phyloP scores from a whole-genome alignment of 345 rosid genomes.

The Isatis tinctoria region DNA sequence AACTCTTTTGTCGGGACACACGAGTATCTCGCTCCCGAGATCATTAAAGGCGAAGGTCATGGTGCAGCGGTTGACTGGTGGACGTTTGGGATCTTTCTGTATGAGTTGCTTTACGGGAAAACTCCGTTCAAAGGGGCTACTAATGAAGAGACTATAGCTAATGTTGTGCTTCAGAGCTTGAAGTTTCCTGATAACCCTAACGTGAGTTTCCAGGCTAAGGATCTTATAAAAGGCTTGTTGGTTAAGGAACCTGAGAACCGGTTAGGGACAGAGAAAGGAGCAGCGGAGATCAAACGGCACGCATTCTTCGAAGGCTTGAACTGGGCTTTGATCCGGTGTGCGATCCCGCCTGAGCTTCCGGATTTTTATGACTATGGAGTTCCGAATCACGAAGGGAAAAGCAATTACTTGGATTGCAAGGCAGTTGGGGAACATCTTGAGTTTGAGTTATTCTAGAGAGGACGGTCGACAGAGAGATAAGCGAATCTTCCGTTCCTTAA shows the following conservation, averaged over 20 bases:
- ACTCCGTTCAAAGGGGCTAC: constrained; percentile 87
- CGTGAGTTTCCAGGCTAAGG: constrained; percentile 85
- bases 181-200: constrained; percentile 73
- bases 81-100: constrained; percentile 89
- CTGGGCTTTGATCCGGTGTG: constrained; percentile 94
- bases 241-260: constrained; percentile 88
- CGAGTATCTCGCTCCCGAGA: constrained; percentile 93
- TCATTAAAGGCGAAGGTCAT: constrained; percentile 96
- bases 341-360: constrained; percentile 80
- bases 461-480: not conserved
- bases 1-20: constrained; percentile 98
- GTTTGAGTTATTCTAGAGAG: constrained; percentile 72
- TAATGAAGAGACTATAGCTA: constrained; percentile 83
- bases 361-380: constrained; percentile 57
- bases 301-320: constrained; percentile 87
- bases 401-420: constrained; percentile 63
- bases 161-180: constrained; percentile 71
- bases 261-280: constrained; percentile 78
- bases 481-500: not conserved
- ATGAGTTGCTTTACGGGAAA: constrained; percentile 75
- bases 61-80: constrained; percentile 99
- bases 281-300: constrained; percentile 92
- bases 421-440: constrained; percentile 84
- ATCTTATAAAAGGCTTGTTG: constrained; percentile 70
- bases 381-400: constrained; percentile 36